phyloP scores from a whole-genome alignment of 2,329 filamentous ascomycete species.

The Diplodia scrobiculata region DNA sequence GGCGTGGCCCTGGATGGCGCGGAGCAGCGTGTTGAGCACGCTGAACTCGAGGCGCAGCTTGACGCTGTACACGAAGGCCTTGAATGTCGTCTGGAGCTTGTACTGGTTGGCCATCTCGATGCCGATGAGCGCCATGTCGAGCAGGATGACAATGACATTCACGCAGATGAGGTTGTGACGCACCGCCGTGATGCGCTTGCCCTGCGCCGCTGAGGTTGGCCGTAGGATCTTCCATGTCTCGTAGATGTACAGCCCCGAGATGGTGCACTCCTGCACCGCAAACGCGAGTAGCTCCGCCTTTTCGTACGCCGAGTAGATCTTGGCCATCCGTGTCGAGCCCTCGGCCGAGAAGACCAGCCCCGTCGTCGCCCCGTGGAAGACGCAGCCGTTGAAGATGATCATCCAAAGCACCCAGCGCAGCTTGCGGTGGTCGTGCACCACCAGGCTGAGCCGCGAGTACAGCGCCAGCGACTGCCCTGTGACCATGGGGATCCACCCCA shows the following conservation, averaged over 20 bases:
- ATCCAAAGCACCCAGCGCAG: slow-evolving; percentile 58
- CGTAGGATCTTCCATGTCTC: slow-evolving; percentile 9
- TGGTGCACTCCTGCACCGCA: slow-evolving; percentile 46
- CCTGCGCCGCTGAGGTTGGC: not conserved
- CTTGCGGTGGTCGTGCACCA: slow-evolving; percentile 56
- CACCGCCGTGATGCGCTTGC: slow-evolving; percentile 35
- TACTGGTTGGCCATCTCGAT: slow-evolving; percentile 16
- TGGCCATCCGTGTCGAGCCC: slow-evolving; percentile 40
- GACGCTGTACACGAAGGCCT: slow-evolving; percentile 13
- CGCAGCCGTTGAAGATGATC: slow-evolving; percentile 59
- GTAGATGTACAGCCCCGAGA: slow-evolving; percentile 29
- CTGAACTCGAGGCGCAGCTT: slow-evolving; percentile 17
- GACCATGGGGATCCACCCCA: slow-evolving; percentile 62
- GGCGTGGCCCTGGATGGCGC: not conserved
- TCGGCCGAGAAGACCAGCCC: slow-evolving; percentile 60
- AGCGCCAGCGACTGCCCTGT: slow-evolving; percentile 64
- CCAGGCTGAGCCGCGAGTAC: slow-evolving; percentile 64
- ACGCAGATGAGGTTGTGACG: slow-evolving; percentile 42
- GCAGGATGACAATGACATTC: slow-evolving; percentile 44
- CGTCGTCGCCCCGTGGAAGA: slow-evolving; percentile 58
- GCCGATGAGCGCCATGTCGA: slow-evolving; percentile 43
- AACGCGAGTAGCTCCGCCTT: slow-evolving; percentile 51
- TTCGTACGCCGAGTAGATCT: slow-evolving; percentile 49
- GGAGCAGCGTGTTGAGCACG: slow-evolving; percentile 13
- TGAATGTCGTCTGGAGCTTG: slow-evolving; percentile 16